phyloP scores from a whole-genome alignment of 192 early-diverging fungal species.

The Rhizophagus clarus region DNA sequence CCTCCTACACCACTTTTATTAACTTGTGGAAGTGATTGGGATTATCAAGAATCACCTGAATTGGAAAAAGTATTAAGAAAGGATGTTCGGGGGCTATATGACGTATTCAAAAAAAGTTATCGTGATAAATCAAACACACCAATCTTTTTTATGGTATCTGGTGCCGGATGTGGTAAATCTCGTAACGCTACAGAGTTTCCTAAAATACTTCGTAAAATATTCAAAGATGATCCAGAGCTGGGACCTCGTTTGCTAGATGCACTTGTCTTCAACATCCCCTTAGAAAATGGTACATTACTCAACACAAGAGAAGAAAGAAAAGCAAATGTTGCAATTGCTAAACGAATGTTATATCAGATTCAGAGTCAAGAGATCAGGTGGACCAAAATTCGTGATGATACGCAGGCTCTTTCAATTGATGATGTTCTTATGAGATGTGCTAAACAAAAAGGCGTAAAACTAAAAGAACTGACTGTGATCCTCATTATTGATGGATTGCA shows the following conservation, averaged over 20 bases:
- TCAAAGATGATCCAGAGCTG: neutral
- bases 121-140: neutral
- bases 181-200: neutral
- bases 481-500: conserved; percentile 11
- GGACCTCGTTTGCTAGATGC: neutral
- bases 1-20: conserved; percentile 8
- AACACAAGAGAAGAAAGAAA: neutral
- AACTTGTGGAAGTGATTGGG: conserved; percentile 4
- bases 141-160: conserved; percentile 5
- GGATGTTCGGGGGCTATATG: too few relatives aligned
- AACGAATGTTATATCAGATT: neutral
- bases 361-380: neutral
- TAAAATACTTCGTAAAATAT: neutral
- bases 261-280: neutral
- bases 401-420: neutral
- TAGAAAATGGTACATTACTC: neutral
- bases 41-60: conserved; percentile 13
- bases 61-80: conserved; percentile 5
- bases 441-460: neutral
- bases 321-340: neutral
- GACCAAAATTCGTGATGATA: neutral
- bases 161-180: conserved; percentile 13
- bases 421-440: neutral
- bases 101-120: too few relatives aligned
- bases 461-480: conserved; percentile 1